phyloP scores from a whole-genome alignment of 345 rosid species.

The Eucalyptus polybractea region DNA sequence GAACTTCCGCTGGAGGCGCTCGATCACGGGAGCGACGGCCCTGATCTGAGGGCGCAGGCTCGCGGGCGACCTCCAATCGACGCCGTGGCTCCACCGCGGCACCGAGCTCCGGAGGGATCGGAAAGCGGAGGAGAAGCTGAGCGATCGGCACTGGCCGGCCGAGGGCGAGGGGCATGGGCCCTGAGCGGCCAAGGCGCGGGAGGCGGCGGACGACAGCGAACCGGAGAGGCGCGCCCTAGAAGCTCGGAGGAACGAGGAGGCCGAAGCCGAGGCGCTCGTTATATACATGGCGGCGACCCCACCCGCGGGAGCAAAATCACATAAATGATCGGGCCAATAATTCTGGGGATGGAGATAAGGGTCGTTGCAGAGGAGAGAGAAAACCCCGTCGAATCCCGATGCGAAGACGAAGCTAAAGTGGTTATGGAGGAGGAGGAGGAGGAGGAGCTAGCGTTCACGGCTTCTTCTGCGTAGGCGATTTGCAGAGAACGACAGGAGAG shows the following conservation, averaged over 20 bases:
- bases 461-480: not conserved
- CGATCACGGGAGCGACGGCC: constrained; percentile 42
- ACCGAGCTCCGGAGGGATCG: constrained; percentile 30
- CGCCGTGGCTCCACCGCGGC: constrained; percentile 73
- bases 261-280: constrained; percentile 35
- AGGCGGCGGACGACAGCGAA: not conserved
- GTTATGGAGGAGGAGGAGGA: not conserved
- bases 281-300: constrained; percentile 49
- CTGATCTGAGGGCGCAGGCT: constrained; percentile 64
- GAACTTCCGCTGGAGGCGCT: constrained; percentile 51
- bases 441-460: not conserved
- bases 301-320: not conserved
- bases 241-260: constrained; percentile 56
- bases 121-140: constrained; percentile 29
- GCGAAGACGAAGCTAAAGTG: not conserved
- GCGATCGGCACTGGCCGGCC: constrained; percentile 23
- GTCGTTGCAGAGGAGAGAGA: not conserved
- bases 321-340: not conserved
- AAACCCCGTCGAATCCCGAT: not conserved
- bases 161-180: not conserved
- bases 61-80: constrained; percentile 46
- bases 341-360: not conserved
- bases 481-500: not conserved
- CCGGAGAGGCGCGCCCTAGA: constrained; percentile 26
- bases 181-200: constrained; percentile 2